phyloP scores from a whole-genome alignment of 1,139 yeast species.

The Yamadazyma triangularis region DNA sequence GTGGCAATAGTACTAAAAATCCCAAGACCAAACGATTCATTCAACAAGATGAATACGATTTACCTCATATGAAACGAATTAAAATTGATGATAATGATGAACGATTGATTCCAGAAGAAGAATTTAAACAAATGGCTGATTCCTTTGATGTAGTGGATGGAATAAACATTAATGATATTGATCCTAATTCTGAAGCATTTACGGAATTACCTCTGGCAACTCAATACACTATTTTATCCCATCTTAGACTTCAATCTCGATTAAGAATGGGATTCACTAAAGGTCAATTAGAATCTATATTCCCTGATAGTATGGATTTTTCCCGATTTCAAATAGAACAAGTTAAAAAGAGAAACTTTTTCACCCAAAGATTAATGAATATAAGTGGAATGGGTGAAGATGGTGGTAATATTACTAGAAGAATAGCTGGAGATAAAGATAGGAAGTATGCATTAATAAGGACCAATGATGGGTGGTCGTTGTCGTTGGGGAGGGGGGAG shows the following conservation, averaged over 20 bases:
- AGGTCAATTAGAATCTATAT: constrained; percentile 74
- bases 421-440: constrained; percentile 86
- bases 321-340: constrained; percentile 90
- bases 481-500: constrained; percentile 48
- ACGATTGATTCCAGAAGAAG: constrained; percentile 71
- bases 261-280: constrained; percentile 93
- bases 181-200: constrained; percentile 67
- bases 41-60: constrained; percentile 73
- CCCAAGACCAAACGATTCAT: constrained; percentile 17
- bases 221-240: constrained; percentile 83
- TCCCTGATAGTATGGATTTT: constrained; percentile 84
- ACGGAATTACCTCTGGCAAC: constrained; percentile 68
- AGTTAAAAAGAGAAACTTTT: constrained; percentile 86
- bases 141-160: constrained; percentile 68
- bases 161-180: constrained; percentile 62
- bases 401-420: constrained; percentile 40
- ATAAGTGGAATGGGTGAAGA: constrained; percentile 78
- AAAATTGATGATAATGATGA: constrained; percentile 48
- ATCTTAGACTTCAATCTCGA: constrained; percentile 76
- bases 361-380: constrained; percentile 83
- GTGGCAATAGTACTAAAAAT: constrained; percentile 12
- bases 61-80: constrained; percentile 58
- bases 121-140: constrained; percentile 56
- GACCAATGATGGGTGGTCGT: constrained; percentile 83
- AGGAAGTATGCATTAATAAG: constrained; percentile 71